These are phyloP conservation scores for Boletus bicolor DNA, from an alignment of 768 basidiomycete genomes.

Conservation along the genomic window DNA sequence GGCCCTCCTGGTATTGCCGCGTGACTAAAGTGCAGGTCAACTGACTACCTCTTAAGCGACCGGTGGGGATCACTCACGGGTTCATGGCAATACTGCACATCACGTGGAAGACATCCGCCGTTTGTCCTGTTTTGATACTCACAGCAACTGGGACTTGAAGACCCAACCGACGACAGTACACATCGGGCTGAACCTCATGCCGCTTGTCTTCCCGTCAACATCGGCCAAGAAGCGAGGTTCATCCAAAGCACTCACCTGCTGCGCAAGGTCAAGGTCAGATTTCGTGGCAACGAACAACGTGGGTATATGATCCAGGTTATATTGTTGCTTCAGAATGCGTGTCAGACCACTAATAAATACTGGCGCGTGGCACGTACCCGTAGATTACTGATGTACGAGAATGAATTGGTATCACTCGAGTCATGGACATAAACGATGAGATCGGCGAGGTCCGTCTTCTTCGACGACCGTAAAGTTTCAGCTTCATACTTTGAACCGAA, in stretches of 20 bases:
- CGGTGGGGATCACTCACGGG: constrained; percentile 56
- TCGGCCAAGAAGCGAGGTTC: background rate
- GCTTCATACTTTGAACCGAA: constrained; percentile 95
- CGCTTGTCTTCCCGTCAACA: constrained; percentile 46
- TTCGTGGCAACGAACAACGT: constrained; percentile 98
- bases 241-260: constrained; percentile 58
- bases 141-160: constrained; percentile 95
- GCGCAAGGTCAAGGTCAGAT: constrained; percentile 93
- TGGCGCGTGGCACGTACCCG: constrained; percentile 52
- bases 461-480: constrained; percentile 82
- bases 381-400: constrained; percentile 96
- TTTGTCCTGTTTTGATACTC: constrained; percentile 82
- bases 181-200: constrained; percentile 98
- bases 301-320: constrained; percentile 91
- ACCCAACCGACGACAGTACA: constrained; percentile 85
- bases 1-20: constrained; percentile 79
- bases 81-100: constrained; percentile 83
- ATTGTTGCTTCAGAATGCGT: constrained; percentile 75
- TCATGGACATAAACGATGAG: constrained; percentile 96
- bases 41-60: constrained; percentile 1
- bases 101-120: constrained; percentile 82
- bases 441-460: constrained; percentile 90
- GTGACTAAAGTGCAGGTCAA: constrained; percentile 38
- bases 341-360: constrained; percentile 12
- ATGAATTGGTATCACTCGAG: constrained; percentile 98